Percentiles rank a stretch among this genome's conserved stretches.
phyloP scores from a whole-genome alignment of 768 basidiomycete species.

The Neoboletus magnificus region DNA sequence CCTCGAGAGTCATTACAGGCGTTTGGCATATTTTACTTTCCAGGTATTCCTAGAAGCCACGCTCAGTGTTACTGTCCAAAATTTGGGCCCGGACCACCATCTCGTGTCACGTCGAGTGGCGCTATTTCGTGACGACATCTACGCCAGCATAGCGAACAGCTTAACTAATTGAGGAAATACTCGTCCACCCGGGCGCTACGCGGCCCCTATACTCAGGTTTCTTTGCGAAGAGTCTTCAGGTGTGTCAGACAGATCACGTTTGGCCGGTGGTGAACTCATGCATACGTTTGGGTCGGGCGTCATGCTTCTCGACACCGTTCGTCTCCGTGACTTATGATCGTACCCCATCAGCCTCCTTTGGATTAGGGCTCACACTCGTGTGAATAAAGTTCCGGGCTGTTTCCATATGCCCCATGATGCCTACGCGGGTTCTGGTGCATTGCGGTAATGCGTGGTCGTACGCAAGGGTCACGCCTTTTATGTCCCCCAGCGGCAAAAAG shows the following conservation, averaged over 20 bases:
- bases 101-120: not conserved
- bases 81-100: not conserved
- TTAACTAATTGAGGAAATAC: not conserved
- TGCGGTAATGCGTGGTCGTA: not conserved
- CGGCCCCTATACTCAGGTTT: too few relatives aligned
- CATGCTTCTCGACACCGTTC: not conserved
- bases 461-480: not conserved
- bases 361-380: not conserved
- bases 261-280: not conserved
- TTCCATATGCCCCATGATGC: not conserved
- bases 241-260: too few relatives aligned
- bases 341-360: not conserved
- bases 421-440: not conserved
- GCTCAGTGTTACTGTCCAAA: not conserved
- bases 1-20: not conserved
- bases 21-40: not conserved
- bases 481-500: not conserved
- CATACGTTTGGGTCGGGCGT: not conserved
- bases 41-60: not conserved
- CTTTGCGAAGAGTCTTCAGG: not conserved
- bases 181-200: not conserved
- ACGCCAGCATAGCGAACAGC: too few relatives aligned
- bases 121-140: not conserved
- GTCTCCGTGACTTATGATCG: not conserved
- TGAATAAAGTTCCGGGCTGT: not conserved